Base-by-base conservation (phyloP, 148 eudicot species). In the Mesembryanthemum crystallinum region DNA sequence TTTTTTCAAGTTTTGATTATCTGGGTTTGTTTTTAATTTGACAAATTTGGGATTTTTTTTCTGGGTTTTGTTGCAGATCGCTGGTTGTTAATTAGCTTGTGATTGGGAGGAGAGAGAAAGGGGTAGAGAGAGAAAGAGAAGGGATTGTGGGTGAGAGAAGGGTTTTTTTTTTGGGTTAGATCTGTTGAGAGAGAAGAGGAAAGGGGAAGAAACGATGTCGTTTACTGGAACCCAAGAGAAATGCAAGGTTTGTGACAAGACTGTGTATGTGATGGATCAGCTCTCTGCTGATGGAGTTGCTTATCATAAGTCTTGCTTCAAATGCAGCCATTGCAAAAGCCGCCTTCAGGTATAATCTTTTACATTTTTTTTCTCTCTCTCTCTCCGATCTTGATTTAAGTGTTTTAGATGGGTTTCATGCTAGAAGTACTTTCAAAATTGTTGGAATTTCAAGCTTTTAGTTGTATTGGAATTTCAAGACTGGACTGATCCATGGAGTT, bases 161-260 rank as follows among this genome's bases (percentile, higher is more conserved):
- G 33, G 18, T 25, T 5, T 20, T 28, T 35, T 11, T 65, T 45
- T 8, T n/a, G n/a, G n/a, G n/a, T 37, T 72, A 57, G 81, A 73
- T 73, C 73, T 66, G 64, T 17, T 37, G 29, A 80, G 71, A 69
- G 43, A 30, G 72, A 9, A 64, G 68, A 33, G 37, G 27, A 45
- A 79, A 57, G 39, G 57, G 54, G 78, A 51, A 12, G 30, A 79
- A 83, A 78, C 69, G 71, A 89, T 87, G 92, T 86, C 96, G 74
- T 93, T 93, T 76, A 88, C 85, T 18, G 98, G 98, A 64, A 93
- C 98, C 21, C 81, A 78, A 28, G 88, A 93, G 72, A 90, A 91
- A 81, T 93, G 98, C 88, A 93, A 89, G 89, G 98, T 87, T 43
- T 93, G 98, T 60, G 92, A 86, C 69, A 93, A 93, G 87, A 93